Percentiles rank a stretch among this genome's conserved stretches.
These are phyloP conservation scores for Paradendryphiella salina DNA, from an alignment of 2,329 filamentous ascomycete species.

Conservation along the genomic window DNA sequence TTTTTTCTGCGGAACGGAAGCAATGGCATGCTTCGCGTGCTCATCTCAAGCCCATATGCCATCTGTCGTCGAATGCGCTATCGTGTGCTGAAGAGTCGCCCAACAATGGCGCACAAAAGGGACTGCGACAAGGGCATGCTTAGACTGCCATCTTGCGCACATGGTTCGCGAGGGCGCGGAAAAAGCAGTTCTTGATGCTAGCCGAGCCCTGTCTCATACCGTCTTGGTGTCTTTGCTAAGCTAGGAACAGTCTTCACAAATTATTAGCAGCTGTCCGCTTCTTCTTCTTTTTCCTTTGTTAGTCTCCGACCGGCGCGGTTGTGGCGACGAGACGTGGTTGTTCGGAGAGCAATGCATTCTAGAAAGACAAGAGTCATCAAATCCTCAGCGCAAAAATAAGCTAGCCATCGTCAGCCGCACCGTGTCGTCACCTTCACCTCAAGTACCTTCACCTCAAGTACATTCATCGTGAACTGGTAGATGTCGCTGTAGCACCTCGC, in stretches of 20 bases:
- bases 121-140: conserved; percentile 3
- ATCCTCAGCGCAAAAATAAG: not conserved
- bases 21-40: conserved; percentile 7
- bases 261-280: not conserved
- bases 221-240: not conserved
- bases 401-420: conserved; percentile 1
- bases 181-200: not conserved
- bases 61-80: conserved; percentile 3
- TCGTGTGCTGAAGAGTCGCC: not conserved
- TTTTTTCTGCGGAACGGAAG: conserved; percentile 13
- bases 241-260: not conserved
- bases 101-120: not conserved
- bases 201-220: not conserved
- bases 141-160: conserved; percentile 20
- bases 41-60: not conserved
- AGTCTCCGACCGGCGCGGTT: not conserved
- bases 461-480: conserved; percentile 6
- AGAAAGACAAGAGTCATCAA: not conserved
- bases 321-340: not conserved
- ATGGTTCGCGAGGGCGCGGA: not conserved
- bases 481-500: conserved; percentile 1
- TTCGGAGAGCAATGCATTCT: not conserved
- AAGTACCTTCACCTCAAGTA: not conserved
- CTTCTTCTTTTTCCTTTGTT: not conserved
- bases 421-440: conserved; percentile 3